A percentile compares a stretch with the other conserved stretches of the same genome.
These are phyloP conservation scores for Penicillium psychrofluorescens DNA, from an alignment of 495 filamentous ascomycete species.

Conservation along the genomic window DNA sequence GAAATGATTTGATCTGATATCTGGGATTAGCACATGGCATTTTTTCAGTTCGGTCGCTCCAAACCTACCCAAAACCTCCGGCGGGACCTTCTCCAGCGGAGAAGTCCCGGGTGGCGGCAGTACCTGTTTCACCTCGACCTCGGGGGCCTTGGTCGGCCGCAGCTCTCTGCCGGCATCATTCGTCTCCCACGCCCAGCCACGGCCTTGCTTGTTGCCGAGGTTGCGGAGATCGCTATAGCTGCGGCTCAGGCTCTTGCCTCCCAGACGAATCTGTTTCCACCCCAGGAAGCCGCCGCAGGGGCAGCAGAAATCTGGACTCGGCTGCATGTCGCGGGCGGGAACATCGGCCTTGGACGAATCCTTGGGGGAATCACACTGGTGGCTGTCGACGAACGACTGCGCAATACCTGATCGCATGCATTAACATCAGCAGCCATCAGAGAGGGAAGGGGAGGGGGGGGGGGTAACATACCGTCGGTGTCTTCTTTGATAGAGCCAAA, in stretches of 20 bases:
- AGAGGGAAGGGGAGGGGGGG: background rate
- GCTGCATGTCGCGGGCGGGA: conserved; percentile 26
- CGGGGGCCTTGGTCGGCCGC: conserved; percentile 18
- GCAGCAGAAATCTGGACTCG: conserved; percentile 55
- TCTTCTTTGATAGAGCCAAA: conserved; percentile 44
- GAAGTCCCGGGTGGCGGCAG: conserved; percentile 24
- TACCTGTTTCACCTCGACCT: conserved; percentile 14
- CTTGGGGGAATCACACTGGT: conserved; percentile 49
- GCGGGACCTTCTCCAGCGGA: conserved; percentile 59
- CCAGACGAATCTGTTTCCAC: conserved; percentile 64
- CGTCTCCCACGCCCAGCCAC: conserved; percentile 51
- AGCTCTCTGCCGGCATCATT: conserved; percentile 16
- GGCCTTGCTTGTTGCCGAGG: conserved; percentile 37
- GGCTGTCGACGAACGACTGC: conserved; percentile 65
- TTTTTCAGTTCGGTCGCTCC: too few species aligned
- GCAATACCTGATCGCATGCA: conserved; percentile 41
- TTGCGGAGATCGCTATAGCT: conserved; percentile 63
- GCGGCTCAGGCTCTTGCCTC: conserved; percentile 60
- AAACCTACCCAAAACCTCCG: conserved; percentile 64
- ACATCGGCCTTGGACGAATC: conserved; percentile 34
- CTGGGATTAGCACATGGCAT: too few species aligned
- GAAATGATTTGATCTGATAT: conserved; percentile 65
- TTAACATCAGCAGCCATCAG: conserved; percentile 6
- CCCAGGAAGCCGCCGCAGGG: conserved; percentile 64
- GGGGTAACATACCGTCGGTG: conserved; percentile 26